A percentile compares a stretch with the other conserved stretches of the same genome.
These are phyloP conservation scores for Raddia guianensis DNA, from an alignment of 176 grass and related monocot species.

Conservation along the genomic window DNA sequence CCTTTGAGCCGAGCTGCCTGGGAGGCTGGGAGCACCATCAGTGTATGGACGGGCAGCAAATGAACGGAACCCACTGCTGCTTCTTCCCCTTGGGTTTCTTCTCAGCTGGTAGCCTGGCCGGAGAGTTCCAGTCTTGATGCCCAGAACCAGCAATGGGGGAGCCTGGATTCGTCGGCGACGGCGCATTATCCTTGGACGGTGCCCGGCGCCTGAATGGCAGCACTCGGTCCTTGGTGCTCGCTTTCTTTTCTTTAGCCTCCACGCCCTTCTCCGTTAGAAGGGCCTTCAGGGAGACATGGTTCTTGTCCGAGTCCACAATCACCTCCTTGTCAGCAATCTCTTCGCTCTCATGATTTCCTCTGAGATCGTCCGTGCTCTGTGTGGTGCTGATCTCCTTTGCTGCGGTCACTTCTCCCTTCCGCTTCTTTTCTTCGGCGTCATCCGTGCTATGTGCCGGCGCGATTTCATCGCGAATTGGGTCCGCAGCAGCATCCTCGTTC, in stretches of 20 bases:
- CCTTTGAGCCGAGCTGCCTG: not conserved
- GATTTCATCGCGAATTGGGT: not conserved
- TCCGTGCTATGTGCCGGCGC: not conserved
- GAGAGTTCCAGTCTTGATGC: slow-evolving; percentile 68
- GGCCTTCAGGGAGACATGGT: slow-evolving; percentile 51
- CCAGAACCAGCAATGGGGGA: slow-evolving; percentile 34
- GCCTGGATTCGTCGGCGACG: slow-evolving; percentile 17
- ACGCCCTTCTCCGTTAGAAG: slow-evolving; percentile 53
- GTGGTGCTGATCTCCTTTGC: slow-evolving; percentile 33
- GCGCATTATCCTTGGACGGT: slow-evolving; percentile 20
- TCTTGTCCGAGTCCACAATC: slow-evolving; percentile 45
- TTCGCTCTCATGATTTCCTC: slow-evolving; percentile 18
- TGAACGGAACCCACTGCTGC: slow-evolving; percentile 65
- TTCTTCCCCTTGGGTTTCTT: slow-evolving; percentile 55
- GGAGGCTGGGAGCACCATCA: not conserved
- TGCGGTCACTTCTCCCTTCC: slow-evolving; percentile 4
- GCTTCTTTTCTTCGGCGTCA: not conserved
- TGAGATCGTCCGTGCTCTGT: not conserved
- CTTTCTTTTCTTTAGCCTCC: slow-evolving; percentile 50
- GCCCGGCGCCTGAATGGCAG: slow-evolving; percentile 37
- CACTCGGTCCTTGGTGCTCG: slow-evolving; percentile 40
- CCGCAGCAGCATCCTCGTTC: not conserved
- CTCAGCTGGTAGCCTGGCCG: slow-evolving; percentile 51
- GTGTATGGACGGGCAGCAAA: slow-evolving; percentile 59
- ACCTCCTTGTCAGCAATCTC: slow-evolving; percentile 51